Base-by-base conservation (phyloP, 164 flowering plant genomes). In the Sedum album region DNA sequence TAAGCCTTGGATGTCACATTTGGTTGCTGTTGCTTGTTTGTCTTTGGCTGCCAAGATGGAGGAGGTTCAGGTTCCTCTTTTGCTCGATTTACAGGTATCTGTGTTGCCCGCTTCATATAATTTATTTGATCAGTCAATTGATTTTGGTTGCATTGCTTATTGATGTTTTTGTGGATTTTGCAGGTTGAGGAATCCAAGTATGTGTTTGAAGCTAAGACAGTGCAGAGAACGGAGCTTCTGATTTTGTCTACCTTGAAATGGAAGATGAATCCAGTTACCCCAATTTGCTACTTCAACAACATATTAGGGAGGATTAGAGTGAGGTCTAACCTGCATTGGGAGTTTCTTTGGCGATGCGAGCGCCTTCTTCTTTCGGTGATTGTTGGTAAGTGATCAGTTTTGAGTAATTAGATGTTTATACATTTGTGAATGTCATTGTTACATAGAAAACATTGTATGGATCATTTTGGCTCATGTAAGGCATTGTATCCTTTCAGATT, bases 1-100 rank as follows among this genome's bases (percentile, higher is more conserved):
- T 31, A 84, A 78, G 75, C 86, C 88, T 38, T 86, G 90, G 90
- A 79, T 84, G 86, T 72, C 76, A 69, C 90, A 84, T 28, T 79
- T 86, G 46, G 71, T 72, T 57, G 86, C 88, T 55, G 88, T 86
- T 17, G 83, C 90, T 72, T 86, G 88, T 66, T 75, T 84, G 68
- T 84, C 90, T 66, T 42, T 86, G 42, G 90, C 90, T 71, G 85
- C 90, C 30, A 86, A 86, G 48, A 82, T 86, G 71, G 88, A 86
- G 72, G 88, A 84, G 70, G 80, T 76, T 51, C 81, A 80, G 46
- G 88, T 82, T 26, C 90, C 85, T 21, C 85, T 83, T 68, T 79
- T 86, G 1, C 55, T 81, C 26, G 86, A 86, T 75, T 73, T 86
- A 31, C 90, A 85, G 75, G 89, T 84, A 79, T n/a, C n/a, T 39